Base-by-base conservation (phyloP, 2,329 filamentous ascomycete species). In the Colletotrichum melonis region DNA sequence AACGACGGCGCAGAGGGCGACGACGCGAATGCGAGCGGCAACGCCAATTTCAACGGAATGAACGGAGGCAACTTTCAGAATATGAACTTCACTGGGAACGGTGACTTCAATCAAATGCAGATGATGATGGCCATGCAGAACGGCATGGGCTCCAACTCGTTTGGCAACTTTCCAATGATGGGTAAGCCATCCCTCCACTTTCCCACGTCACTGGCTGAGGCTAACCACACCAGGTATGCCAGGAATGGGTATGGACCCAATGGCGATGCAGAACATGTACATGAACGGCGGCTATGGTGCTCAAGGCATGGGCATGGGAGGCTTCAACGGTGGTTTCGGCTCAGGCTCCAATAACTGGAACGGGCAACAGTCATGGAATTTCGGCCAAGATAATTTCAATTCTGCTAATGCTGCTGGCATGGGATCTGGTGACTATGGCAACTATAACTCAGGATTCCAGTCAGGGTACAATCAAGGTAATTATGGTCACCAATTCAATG, bases 311-410 rank as follows among this genome's bases (percentile, higher is more conserved):
- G 93, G 91, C 87, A 94, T 96, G 93, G 94, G 91, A 86, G 90
- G 91, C 81, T 92, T 91, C 85, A 90, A 90, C 86, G 90, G 90
- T 84, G 89, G 89, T 82, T 88, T 81, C 81, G 85, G 83, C 81
- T 82, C 85, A 81, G 90, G 91, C 83, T 89, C 91, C 88, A 91
- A 92, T 90, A 92, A 92, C 88, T 94, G 92, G 92, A 93, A 92
- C 88, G 89, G 89, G 88, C 92, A 93, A 86, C 92, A 94, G 87
- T 91, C 92, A 88, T 95, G 92, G 93, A 93, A 92, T 92, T 90
- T 91, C 88, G 90, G 91, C 88, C 92, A 93, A 92, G 92, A 94
- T 94, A 95, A 94, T 93, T 94, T 91, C 92, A 95, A 91, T 92
- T 87, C 92, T 90, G 89, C 91, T 93, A 94, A 91, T 93, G 91